Percentiles rank a stretch among this genome's conserved stretches.
phyloP scores from a whole-genome alignment of 1,284 basidiomycete species.

The Boletellus deceptivus region DNA sequence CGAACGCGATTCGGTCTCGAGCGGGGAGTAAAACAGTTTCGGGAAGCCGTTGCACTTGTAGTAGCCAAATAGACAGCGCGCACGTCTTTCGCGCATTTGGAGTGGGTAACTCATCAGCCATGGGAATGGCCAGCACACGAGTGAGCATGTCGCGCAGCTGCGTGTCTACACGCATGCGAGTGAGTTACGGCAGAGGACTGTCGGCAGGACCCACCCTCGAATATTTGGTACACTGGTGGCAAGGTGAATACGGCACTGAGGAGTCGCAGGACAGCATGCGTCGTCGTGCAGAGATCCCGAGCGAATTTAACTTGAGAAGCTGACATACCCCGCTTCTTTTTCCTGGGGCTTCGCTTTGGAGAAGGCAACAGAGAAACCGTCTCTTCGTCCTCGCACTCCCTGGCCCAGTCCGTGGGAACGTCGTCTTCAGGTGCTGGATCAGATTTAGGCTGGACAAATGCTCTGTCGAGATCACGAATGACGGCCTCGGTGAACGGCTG shows the following conservation, averaged over 20 bases:
- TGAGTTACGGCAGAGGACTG: not conserved
- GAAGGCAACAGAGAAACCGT: constrained; percentile 46
- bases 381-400: constrained; percentile 29
- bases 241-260: constrained; percentile 58
- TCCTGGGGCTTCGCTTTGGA: constrained; percentile 52
- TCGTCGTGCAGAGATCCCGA: constrained; percentile 68
- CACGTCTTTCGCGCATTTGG: constrained; percentile 81
- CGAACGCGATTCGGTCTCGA: constrained; percentile 62
- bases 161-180: constrained; percentile 42
- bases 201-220: constrained; percentile 49
- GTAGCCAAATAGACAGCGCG: constrained; percentile 67
- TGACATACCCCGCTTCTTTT: constrained; percentile 66
- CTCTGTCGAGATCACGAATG: constrained; percentile 61
- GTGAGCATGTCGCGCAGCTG: constrained; percentile 60
- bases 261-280: constrained; percentile 64
- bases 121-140: constrained; percentile 64
- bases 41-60: constrained; percentile 69
- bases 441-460: constrained; percentile 53
- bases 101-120: constrained; percentile 64
- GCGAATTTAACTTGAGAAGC: constrained; percentile 75
- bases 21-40: constrained; percentile 55
- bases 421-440: constrained; percentile 31
- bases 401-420: constrained; percentile 13
- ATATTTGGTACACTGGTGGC: constrained; percentile 56
- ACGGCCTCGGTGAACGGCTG: constrained; percentile 52